Evolutionary conservation across 768 basidiomycete species (phyloP).

Genomic region (Kwoniella europaea): DNA sequence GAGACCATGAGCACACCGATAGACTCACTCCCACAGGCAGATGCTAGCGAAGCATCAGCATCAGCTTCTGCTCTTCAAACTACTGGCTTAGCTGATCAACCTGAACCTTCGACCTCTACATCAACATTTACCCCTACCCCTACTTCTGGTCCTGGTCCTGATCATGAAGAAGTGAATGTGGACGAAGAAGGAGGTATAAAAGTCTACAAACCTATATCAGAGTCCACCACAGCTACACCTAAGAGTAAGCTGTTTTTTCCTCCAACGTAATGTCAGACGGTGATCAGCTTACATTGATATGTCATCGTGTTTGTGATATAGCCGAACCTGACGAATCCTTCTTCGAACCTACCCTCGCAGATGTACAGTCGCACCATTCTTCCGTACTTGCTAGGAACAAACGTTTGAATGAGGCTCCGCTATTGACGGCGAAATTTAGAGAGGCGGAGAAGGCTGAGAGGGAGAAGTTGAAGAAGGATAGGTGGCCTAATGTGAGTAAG

Average conservation of each 20-base stretch:
- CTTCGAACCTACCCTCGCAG: slow-evolving; percentile 51
- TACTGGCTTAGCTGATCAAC: neutral
- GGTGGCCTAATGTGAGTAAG: slow-evolving; percentile 49
- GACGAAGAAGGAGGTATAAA: slow-evolving; percentile 4
- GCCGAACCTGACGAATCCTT: slow-evolving; percentile 47
- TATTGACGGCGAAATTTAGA: slow-evolving; percentile 46
- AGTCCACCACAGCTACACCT: neutral
- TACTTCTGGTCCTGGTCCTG: too few species aligned
- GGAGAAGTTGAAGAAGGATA: slow-evolving; percentile 50
- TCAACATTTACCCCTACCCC: too few species aligned
- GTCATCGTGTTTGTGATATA: neutral
- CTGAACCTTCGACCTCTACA: neutral
- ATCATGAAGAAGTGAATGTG: neutral
- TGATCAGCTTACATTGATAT: neutral
- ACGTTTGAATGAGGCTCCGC: slow-evolving; percentile 51
- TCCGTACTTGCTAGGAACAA: slow-evolving; percentile 46
- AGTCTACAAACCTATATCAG: slow-evolving; percentile 23
- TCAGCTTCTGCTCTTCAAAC: too few species aligned
- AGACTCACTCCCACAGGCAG: too few species aligned
- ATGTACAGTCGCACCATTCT: slow-evolving; percentile 51
- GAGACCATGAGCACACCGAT: too few species aligned
- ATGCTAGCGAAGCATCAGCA: too few species aligned
- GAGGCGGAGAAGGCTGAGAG: slow-evolving; percentile 47
- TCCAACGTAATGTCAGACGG: neutral
- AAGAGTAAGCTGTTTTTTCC: neutral